Conservation (phyloP, 116 monocot species). For the Cymodocea nodosa region DNA sequence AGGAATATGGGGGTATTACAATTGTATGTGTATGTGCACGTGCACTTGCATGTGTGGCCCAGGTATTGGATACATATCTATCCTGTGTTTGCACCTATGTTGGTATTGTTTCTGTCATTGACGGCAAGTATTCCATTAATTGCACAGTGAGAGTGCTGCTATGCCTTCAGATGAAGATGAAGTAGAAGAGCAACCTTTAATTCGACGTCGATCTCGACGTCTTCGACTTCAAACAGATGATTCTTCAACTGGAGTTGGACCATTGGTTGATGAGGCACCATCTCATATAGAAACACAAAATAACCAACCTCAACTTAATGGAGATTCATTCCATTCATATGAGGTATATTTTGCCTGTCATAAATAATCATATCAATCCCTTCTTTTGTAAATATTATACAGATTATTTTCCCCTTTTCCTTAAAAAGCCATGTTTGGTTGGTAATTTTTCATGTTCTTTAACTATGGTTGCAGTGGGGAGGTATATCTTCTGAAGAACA, state of each 20-base stretch:
- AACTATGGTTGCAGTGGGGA: constrained; percentile 58
- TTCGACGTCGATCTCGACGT: constrained; percentile 27
- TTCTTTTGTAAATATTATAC: neutral
- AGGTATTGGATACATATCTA: too few species aligned
- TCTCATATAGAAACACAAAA: constrained; percentile 28
- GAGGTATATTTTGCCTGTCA: constrained; percentile 23
- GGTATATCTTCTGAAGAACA: constrained; percentile 89
- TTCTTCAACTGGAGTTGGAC: constrained; percentile 14
- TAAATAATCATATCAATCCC: neutral
- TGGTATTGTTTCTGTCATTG: constrained; percentile 14
- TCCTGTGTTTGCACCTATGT: too few species aligned
- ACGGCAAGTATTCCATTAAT: constrained; percentile 36
- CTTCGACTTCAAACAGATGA: constrained; percentile 18
- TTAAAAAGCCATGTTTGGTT: neutral
- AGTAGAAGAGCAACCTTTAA: constrained; percentile 40
- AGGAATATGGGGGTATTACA: too few species aligned
- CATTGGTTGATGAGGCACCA: constrained; percentile 25
- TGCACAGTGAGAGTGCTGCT: constrained; percentile 21
- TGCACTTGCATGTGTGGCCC: neutral
- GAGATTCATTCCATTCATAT: constrained; percentile 33
- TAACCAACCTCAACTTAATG: constrained; percentile 24
- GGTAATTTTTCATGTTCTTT: neutral
- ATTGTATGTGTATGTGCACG: too few species aligned
- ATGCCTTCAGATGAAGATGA: constrained; percentile 32
- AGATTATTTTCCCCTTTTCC: neutral